Evolutionary conservation across 495 filamentous ascomycete species (phyloP).

Genomic region (Cairneyella variabilis): DNA sequence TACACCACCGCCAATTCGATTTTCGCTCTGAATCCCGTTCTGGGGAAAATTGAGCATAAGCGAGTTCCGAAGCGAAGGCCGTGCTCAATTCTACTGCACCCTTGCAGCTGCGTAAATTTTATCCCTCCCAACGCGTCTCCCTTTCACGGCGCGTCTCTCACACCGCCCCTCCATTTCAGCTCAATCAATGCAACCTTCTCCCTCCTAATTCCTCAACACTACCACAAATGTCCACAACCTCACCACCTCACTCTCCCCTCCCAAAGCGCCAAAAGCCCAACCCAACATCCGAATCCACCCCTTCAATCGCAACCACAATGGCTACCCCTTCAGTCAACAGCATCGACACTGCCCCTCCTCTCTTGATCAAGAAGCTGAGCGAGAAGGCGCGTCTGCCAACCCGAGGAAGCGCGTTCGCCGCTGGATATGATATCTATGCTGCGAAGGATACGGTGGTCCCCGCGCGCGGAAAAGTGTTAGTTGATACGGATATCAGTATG

Average conservation of each 20-base stretch:
- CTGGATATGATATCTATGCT: constrained; percentile 87
- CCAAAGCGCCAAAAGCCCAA: constrained; percentile 58
- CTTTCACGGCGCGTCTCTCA: too few relatives aligned
- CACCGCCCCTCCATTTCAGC: neutral
- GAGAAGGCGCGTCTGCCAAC: constrained; percentile 72
- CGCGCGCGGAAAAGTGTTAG: constrained; percentile 74
- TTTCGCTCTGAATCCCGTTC: too few relatives aligned
- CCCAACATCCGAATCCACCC: constrained; percentile 30
- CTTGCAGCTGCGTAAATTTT: too few relatives aligned
- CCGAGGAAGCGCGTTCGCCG: constrained; percentile 81
- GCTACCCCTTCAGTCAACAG: constrained; percentile 28
- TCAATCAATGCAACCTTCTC: too few relatives aligned
- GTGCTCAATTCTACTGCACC: too few relatives aligned
- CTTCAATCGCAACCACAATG: constrained; percentile 21
- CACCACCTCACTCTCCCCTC: constrained; percentile 46
- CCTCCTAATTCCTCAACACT: constrained; percentile 34
- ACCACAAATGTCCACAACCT: constrained; percentile 46
- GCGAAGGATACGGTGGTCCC: constrained; percentile 71
- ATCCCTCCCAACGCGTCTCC: constrained; percentile 12
- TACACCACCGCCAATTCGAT: too few relatives aligned
- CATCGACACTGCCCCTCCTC: constrained; percentile 19
- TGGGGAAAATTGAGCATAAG: too few relatives aligned
- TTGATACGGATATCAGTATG: constrained; percentile 87
- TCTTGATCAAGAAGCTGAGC: constrained; percentile 75
- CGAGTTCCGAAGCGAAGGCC: too few relatives aligned